Conservation (phyloP, 108 stramenopile genomes). For the Pseudonitzschia pungens region DNA sequence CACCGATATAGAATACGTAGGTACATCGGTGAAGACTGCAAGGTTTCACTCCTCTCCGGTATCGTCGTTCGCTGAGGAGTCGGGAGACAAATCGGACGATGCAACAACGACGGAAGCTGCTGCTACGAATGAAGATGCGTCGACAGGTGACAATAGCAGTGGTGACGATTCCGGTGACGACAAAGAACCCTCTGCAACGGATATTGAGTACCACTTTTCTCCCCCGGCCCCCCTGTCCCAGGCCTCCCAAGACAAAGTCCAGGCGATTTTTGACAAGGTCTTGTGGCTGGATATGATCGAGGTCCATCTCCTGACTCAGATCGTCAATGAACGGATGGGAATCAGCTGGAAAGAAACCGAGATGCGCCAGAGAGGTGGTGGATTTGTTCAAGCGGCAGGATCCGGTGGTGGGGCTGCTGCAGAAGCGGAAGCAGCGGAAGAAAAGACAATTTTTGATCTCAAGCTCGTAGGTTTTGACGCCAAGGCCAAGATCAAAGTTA, state of each 20-base stretch:
- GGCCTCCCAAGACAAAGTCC: conserved; percentile 46
- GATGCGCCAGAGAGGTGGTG: conserved; percentile 36
- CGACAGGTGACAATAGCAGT: background rate
- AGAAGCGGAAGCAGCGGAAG: conserved; percentile 34
- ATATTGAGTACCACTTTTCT: conserved; percentile 23
- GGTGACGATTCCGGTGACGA: conserved; percentile 50
- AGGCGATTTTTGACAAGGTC: conserved; percentile 28
- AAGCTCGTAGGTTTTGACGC: conserved; percentile 89
- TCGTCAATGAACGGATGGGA: conserved; percentile 77
- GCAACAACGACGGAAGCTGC: background rate
- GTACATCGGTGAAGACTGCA: background rate
- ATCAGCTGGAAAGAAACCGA: conserved; percentile 42
- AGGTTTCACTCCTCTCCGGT: conserved; percentile 3
- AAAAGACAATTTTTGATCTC: conserved; percentile 82
- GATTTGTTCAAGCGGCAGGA: conserved; percentile 23
- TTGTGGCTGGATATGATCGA: conserved; percentile 86
- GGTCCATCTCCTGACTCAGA: conserved; percentile 68
- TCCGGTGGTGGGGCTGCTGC: conserved; percentile 46
- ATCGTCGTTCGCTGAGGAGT: conserved; percentile 2
- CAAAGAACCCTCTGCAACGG: conserved; percentile 20
- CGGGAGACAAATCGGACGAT: background rate
- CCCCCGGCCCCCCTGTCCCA: conserved; percentile 28
- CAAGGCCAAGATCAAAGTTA: conserved; percentile 91
- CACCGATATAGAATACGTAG: background rate
- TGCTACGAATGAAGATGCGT: background rate